Base-by-base conservation (phyloP, 2,329 filamentous ascomycete genomes). In the Pestalotiopsis sp. region DNA sequence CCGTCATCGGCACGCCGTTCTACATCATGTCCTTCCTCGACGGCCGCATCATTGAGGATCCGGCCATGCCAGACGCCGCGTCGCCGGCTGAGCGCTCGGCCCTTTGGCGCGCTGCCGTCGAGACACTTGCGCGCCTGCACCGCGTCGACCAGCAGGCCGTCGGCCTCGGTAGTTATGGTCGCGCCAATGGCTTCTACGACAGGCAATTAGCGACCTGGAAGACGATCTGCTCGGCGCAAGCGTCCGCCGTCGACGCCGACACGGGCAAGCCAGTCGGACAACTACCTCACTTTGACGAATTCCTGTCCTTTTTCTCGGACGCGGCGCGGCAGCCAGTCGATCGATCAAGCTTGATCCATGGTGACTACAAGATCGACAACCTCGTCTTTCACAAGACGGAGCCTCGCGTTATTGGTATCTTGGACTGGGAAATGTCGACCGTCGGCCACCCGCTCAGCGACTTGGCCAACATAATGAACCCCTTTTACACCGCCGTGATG, bases 371-470 rank as follows among this genome's bases (percentile, higher is more conserved):
- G 84, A 97, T 95, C 75, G 92, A 96, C 78, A 96, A 96, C 74
- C 79, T 95, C 71, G 89, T 96, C 55, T 99, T 97, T 79, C 93
- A 98, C 82, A 92, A 92, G 81, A 94, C 92, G 0, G 92, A 95
- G 78, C 89, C 94, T 5, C 85, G 90, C 65, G 94, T 98, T 13
- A 94, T 98, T 79, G 96, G 57, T 3, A 94, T 98, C 66, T 82
- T 98, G 5, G 96, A 99, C 81, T 98, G 95, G 95, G 96, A 98
- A 83, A 97, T 99, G 94, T 94, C 94, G 44, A 98, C 96, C 0
- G 91, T 98, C 66, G 96, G 96, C n/a, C 95, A 99, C 78, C 96
- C 96, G 1, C 87, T 98, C 24, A 95, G 92, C 5, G 96, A 99
- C 78, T 83, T 98, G 55, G 90, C 91, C 78, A 98, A 98, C 80